Evolutionary conservation across 2,329 filamentous ascomycete genomes (phyloP).

Genomic region (Hypoxylon sp.): DNA sequence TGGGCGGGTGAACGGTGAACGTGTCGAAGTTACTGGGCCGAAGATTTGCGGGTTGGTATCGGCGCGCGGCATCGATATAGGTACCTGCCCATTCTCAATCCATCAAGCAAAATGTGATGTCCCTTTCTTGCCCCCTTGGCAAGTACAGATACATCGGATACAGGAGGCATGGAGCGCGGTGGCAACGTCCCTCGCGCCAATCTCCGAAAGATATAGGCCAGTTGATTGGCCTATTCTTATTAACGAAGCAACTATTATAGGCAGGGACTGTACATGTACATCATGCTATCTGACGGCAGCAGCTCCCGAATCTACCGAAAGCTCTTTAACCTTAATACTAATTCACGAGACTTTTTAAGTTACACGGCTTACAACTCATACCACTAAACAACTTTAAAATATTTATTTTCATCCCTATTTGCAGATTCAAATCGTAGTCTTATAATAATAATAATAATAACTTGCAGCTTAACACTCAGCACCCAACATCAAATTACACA

Average conservation of each 20-base stretch:
- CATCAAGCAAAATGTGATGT: conserved; percentile 27
- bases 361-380: conserved; percentile 14
- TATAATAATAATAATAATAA: background rate
- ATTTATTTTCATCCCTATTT: background rate
- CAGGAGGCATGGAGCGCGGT: conserved; percentile 8
- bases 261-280: conserved; percentile 24
- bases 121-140: conserved; percentile 40
- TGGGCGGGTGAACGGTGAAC: conserved; percentile 23
- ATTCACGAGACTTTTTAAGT: conserved; percentile 9
- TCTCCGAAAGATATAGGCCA: background rate
- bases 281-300: conserved; percentile 22
- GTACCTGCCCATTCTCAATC: conserved; percentile 27
- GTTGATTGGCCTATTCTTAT: conserved; percentile 32
- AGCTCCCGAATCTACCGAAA: conserved; percentile 39
- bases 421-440: background rate
- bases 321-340: conserved; percentile 31
- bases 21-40: conserved; percentile 33
- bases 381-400: background rate
- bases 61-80: conserved; percentile 39
- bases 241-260: conserved; percentile 27
- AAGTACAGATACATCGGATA: conserved; percentile 38
- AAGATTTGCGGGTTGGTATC: conserved; percentile 36
- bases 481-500: background rate
- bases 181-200: conserved; percentile 5
- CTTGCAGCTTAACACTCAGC: background rate